These are phyloP conservation scores for Apostasia shenzhenica DNA, from an alignment of 106 monocot species.

Conservation along the genomic window DNA sequence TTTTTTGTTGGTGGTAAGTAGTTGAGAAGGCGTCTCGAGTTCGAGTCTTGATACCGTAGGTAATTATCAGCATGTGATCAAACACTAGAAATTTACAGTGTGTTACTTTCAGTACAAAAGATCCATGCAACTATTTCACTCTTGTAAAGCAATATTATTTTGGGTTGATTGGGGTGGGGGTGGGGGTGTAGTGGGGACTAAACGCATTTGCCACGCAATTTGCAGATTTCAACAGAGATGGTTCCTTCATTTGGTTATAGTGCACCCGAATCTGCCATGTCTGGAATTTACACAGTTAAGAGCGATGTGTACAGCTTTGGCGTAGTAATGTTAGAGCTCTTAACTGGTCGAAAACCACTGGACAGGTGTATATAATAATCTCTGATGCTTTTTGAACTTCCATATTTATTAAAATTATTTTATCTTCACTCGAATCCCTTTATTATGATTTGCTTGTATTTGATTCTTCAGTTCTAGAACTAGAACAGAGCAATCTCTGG, in stretches of 20 bases:
- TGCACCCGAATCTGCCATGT: constrained; percentile 91
- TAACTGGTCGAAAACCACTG: constrained; percentile 87
- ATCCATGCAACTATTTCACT: neutral
- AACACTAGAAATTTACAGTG: too few relatives aligned
- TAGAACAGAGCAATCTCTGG: constrained; percentile 77
- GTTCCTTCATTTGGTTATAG: constrained; percentile 91
- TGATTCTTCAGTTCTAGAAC: constrained; percentile 48
- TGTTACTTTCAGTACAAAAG: too few relatives aligned
- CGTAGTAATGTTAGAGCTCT: constrained; percentile 79
- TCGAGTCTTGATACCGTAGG: too few relatives aligned
- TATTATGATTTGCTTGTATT: neutral
- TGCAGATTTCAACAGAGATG: constrained; percentile 60
- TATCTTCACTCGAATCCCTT: neutral
- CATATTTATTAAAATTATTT: neutral
- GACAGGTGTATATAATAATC: constrained; percentile 50
- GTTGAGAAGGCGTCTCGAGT: too few relatives aligned
- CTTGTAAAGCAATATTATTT: neutral
- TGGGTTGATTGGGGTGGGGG: too few relatives aligned
- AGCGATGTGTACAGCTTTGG: constrained; percentile 98
- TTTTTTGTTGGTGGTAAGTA: too few relatives aligned
- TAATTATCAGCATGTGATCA: too few relatives aligned
- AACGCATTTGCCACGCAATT: neutral
- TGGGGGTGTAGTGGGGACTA: too few relatives aligned
- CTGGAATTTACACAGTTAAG: constrained; percentile 82
- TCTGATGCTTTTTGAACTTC: neutral